These are phyloP conservation scores for Penicillium thymicola DNA, from an alignment of 2,329 filamentous ascomycete genomes.

Conservation along the genomic window DNA sequence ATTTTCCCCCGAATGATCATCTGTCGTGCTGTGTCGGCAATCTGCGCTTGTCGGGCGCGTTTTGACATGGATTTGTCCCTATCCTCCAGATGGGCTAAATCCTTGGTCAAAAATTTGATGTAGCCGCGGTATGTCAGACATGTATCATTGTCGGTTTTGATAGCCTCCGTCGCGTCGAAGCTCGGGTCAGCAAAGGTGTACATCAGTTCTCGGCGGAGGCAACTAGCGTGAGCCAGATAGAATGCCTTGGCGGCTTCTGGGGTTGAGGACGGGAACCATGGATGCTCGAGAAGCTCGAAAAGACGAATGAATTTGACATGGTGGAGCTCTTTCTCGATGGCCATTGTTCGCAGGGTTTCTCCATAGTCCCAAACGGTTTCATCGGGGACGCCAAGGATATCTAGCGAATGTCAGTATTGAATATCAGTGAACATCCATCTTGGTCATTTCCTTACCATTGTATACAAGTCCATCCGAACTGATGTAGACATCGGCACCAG, in stretches of 20 bases:
- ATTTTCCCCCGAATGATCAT: conserved; percentile 30
- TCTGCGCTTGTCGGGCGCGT: conserved; percentile 16
- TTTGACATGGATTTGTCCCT: conserved; percentile 15
- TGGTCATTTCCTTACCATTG: conserved; percentile 23
- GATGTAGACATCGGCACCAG: conserved; percentile 43
- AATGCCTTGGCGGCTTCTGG: conserved; percentile 23
- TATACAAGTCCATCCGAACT: conserved; percentile 46
- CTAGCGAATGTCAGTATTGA: conserved; percentile 13
- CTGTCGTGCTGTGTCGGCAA: conserved; percentile 21
- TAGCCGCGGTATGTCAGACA: conserved; percentile 30
- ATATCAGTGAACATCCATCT: fast-evolving
- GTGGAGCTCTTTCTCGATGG: conserved; percentile 29
- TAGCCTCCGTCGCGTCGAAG: conserved; percentile 26
- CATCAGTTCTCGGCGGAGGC: conserved; percentile 27
- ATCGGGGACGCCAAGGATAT: conserved; percentile 43
- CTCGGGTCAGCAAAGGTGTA: conserved; percentile 24
- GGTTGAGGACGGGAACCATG: conserved; percentile 19
- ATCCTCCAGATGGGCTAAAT: conserved; percentile 21
- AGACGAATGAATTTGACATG: conserved; percentile 39
- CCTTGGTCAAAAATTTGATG: conserved; percentile 29
- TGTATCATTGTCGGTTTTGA: conserved; percentile 28
- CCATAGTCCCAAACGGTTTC: conserved; percentile 43
- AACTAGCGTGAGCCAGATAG: conserved; percentile 26
- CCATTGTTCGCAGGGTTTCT: conserved; percentile 37
- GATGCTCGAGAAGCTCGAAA: conserved; percentile 35